Base-by-base conservation (phyloP, 768 basidiomycete species). In the Suillus clintonianus region DNA sequence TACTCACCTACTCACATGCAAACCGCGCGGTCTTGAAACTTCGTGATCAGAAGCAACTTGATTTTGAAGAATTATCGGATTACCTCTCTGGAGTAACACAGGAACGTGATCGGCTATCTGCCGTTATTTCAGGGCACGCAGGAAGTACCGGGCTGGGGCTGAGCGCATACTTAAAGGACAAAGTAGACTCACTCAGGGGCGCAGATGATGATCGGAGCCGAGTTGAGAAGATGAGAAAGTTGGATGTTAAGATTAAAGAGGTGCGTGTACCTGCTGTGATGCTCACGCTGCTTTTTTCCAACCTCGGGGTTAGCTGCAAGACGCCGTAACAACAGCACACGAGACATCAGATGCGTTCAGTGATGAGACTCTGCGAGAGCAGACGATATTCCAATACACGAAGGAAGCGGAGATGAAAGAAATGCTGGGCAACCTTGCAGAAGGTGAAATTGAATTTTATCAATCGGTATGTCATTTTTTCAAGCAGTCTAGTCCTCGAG, bases 381-480 rank as follows among this genome's bases (percentile, higher is more conserved):
- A 99, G 77, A 80, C 86, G 27, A 81, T 93, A 64, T 99, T 99
- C 79, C 94, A 97, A 72, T 83, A 87, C 64, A 87, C 90, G 14
- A 99, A 99, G 77, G 89, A 94, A 71, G 85, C 89, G 56, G 97
- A 99, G 79, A 97, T 99, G 97, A 97, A 97, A 78, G 94, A 95
- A 71, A 89, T 98, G 85, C 74, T 99, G 13, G 86, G 86, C 22
- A 88, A 89, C 65, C 86, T 97, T 65, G 95, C 95, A 30, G 93
- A 97, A 68, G 96, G 95, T 11, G 91, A 99, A 75, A 93, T 99
- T 68, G 95, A 95, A 74, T 94, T 97, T 75, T 94, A 97, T 74
- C 91, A 91, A 78, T 85, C 90, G 68, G 93, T 90, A 74, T 64
- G 80, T 71, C n/a, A 27, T 42, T n/a, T 5, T 47, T 62, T 36